Evolutionary conservation across 73 alveolate species (phyloP).

Genomic region (Uronychia binucleata): DNA sequence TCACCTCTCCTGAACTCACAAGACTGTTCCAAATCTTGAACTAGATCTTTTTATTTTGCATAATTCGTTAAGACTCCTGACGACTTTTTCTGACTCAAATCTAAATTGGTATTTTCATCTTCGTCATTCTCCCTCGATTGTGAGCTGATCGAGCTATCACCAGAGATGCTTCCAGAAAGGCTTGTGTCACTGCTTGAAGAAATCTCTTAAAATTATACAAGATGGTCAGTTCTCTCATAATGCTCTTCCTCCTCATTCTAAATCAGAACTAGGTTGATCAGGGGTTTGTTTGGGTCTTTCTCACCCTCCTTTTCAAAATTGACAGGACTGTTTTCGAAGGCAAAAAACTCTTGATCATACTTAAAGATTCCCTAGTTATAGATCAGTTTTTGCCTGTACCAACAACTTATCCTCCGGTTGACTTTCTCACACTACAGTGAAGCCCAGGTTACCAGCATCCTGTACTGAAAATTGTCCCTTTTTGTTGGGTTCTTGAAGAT

Average conservation of each 20-base stretch:
- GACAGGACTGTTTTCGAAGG: conserved; percentile 41
- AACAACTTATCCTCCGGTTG: conserved; percentile 20
- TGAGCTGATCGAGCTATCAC: no score
- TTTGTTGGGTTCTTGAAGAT: neutral
- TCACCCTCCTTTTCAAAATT: conserved; percentile 13
- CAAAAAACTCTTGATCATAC: conserved; percentile 47
- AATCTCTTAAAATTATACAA: no score
- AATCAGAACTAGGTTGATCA: neutral
- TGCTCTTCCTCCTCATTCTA: neutral
- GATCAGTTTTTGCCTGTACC: conserved; percentile 28
- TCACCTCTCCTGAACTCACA: no score
- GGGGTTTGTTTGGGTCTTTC: neutral
- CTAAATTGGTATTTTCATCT: no score
- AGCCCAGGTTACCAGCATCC: neutral
- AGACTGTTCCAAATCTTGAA: no score
- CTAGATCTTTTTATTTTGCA: no score
- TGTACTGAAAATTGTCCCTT: neutral
- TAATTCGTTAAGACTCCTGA: no score
- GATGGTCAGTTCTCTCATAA: neutral
- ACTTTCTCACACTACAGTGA: neutral
- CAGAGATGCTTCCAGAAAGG: no score
- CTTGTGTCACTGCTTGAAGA: no score
- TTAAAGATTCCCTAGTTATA: conserved; percentile 17
- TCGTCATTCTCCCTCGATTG: no score
- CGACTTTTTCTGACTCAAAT: no score